Conservation (phyloP, 176 grass and related monocot species). For the Cenchrus fungigraminus region DNA sequence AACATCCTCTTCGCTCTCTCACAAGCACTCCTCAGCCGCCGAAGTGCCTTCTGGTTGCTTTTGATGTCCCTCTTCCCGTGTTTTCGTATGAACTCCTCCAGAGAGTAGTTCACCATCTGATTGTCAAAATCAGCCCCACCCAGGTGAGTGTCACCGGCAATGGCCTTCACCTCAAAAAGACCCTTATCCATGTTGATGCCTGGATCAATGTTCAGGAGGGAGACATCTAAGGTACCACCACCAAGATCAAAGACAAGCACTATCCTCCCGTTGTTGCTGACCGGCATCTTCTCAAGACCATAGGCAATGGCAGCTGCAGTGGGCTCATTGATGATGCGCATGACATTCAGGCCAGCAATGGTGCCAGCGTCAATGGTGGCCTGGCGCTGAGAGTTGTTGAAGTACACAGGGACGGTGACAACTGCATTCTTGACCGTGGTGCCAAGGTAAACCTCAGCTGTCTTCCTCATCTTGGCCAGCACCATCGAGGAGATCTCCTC, state of each 20-base stretch:
- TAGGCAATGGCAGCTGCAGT: conserved; percentile 70
- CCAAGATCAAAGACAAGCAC: conserved; percentile 72
- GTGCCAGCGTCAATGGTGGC: conserved; percentile 60
- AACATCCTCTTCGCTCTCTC: conserved; percentile 62
- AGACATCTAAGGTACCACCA: conserved; percentile 55
- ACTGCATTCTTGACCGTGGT: conserved; percentile 60
- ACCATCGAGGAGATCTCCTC: conserved; percentile 63
- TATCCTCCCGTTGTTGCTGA: conserved; percentile 37
- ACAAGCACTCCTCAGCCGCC: conserved; percentile 49
- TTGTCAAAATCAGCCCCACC: conserved; percentile 48
- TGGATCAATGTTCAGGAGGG: neutral
- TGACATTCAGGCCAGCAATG: conserved; percentile 66
- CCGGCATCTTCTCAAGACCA: conserved; percentile 63
- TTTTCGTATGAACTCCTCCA: conserved; percentile 51
- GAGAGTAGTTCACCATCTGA: conserved; percentile 53
- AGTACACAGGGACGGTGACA: conserved; percentile 68
- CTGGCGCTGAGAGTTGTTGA: conserved; percentile 70
- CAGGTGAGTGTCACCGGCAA: conserved; percentile 49
- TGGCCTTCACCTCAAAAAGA: conserved; percentile 41
- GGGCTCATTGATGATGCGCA: conserved; percentile 60
- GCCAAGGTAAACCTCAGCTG: conserved; percentile 64
- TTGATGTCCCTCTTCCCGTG: conserved; percentile 50
- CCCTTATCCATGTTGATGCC: neutral
- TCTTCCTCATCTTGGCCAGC: conserved; percentile 68
- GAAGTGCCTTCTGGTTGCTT: conserved; percentile 38